Base-by-base conservation (phyloP, 2,329 filamentous ascomycete species). In the Colletotrichum sp. region DNA sequence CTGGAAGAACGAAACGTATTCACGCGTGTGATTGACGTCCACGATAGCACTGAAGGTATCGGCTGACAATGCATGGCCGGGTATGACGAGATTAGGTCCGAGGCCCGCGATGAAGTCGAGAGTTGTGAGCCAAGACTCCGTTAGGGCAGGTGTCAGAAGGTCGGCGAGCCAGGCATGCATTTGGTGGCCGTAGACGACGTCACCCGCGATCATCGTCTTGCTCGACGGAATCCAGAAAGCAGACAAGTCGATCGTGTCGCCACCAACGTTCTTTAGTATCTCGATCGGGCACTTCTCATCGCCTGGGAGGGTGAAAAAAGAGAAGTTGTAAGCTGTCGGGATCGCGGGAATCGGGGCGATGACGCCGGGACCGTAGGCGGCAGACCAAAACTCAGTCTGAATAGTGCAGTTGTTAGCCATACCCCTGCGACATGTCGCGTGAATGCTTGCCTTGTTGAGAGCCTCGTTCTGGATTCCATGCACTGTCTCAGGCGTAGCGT, bases 161-260 rank as follows among this genome's bases (percentile, higher is more conserved):
- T 77, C 76, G 26, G 68, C 76, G 5, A 77, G 72, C 76, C 76
- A 77, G 12, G 57, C 32, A 52, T 77, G 76, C 55, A 75, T 44
- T 30, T 64, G 24, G 36, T 66, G 76, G 34, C 72, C n/a, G 57
- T 72, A 75, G 34, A 77, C 69, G 16, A 68, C 32, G 69, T 75
- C 72, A 1, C 75, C 75, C 0, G 75, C 72, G 24, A 77, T 72
- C 26, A 75, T n/a, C 18, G 72, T 72, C 34, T 32, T 36, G 13
- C 18, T 69, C 3, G 63, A 66, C 3, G 75, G 72, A 5, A 77
- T 72, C 75, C 75, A 77, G 34, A 77, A 69, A 24, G 68, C 13
- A 9, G 68, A 36, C 16, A 69, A 26, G 32, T 77, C 72, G 13
- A 75, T 32, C 1, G 68, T 77, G n/a, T 77, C 75, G 34, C 63